A percentile compares a stretch with the other conserved stretches of the same genome.
Evolutionary conservation across 163 green algal genomes (phyloP).

Genomic region (Chloroidium sp.): DNA sequence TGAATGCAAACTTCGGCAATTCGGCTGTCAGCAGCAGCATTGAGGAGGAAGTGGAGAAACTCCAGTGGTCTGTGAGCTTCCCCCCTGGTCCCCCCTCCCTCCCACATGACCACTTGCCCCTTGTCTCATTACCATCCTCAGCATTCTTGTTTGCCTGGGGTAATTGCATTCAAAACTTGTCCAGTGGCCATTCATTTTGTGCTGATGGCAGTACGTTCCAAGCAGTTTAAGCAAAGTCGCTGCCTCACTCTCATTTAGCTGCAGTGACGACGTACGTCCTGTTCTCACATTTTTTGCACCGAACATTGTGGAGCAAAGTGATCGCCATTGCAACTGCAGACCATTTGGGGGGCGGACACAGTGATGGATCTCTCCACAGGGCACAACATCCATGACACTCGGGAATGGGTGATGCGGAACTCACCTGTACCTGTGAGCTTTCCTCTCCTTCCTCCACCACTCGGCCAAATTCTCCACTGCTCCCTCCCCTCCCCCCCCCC

Average conservation of each 20-base stretch:
- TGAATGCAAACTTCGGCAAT: constrained; percentile 98
- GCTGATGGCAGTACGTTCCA: too few species aligned
- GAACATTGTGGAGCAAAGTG: too few species aligned
- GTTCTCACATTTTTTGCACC: too few species aligned
- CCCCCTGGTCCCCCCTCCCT: too few species aligned
- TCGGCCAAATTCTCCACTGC: not conserved
- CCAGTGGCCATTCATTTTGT: too few species aligned
- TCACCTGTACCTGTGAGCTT: constrained; percentile 48
- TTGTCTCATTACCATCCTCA: too few species aligned
- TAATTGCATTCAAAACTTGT: too few species aligned
- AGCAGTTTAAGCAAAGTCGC: too few species aligned
- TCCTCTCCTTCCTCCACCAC: not conserved
- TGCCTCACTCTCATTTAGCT: too few species aligned
- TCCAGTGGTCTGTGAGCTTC: constrained; percentile 65
- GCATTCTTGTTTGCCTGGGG: too few species aligned
- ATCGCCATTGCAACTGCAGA: constrained; percentile 11
- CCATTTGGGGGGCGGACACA: constrained; percentile 92
- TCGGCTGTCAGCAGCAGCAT: constrained; percentile 79
- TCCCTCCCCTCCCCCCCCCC: not conserved
- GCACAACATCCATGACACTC: constrained; percentile 87
- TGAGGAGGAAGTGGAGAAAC: constrained; percentile 95
- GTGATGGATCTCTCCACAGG: constrained; percentile 93
- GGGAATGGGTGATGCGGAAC: constrained; percentile 93
- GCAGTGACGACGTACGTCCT: too few species aligned
- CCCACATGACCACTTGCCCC: too few species aligned